These are phyloP conservation scores for Ophiocordyceps camponoti-leonardi DNA, from an alignment of 2,329 filamentous ascomycete species.

Conservation along the genomic window DNA sequence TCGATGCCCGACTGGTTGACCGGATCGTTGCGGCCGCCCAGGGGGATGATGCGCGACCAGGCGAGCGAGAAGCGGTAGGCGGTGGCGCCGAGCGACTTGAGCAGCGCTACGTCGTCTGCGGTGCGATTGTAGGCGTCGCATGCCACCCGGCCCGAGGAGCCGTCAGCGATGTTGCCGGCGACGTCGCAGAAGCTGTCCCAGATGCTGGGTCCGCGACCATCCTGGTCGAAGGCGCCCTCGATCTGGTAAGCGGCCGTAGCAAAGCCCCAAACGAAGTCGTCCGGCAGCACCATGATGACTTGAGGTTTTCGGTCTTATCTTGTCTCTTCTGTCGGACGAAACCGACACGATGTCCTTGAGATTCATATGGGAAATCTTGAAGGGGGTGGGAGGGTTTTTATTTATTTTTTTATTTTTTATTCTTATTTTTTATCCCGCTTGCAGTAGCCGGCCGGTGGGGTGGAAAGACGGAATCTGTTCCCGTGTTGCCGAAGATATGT, in stretches of 20 bases:
- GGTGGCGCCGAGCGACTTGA: slow-evolving; percentile 38
- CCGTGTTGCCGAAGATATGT: neutral
- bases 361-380: too few relatives aligned
- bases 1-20: slow-evolving; percentile 42
- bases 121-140: slow-evolving; percentile 24
- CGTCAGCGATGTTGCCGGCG: slow-evolving; percentile 20
- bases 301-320: too few relatives aligned
- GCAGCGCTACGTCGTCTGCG: slow-evolving; percentile 38
- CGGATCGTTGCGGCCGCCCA: slow-evolving; percentile 44
- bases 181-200: slow-evolving; percentile 25
- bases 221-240: slow-evolving; percentile 22
- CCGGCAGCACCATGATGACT: slow-evolving; percentile 36
- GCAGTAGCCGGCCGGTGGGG: neutral
- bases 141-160: slow-evolving; percentile 27
- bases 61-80: slow-evolving; percentile 49
- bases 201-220: slow-evolving; percentile 23
- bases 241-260: slow-evolving; percentile 48
- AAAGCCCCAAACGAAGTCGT: slow-evolving; percentile 65
- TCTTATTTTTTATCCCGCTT: neutral
- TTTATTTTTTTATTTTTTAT: too few relatives aligned
- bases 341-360: neutral
- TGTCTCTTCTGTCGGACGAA: too few relatives aligned
- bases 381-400: neutral
- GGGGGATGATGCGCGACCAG: slow-evolving; percentile 49
- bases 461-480: neutral